Conservation (phyloP, 2,329 filamentous ascomycete genomes). For the Aspergillus sp. region DNA sequence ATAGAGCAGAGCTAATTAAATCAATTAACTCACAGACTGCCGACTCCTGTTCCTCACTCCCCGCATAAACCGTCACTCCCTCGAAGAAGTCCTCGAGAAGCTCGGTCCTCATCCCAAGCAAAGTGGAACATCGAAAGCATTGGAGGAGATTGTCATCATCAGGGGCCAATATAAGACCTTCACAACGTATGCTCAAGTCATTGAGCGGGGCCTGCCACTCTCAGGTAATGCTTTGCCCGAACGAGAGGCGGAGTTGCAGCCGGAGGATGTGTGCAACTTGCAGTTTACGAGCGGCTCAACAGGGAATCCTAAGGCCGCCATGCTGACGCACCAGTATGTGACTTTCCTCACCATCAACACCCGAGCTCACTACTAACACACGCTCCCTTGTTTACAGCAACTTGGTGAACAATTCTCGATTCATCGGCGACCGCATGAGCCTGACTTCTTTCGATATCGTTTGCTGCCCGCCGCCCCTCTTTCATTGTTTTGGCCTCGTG, state of each 20-base stretch:
- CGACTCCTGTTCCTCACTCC: slow-evolving; percentile 74
- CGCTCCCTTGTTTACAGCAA: slow-evolving; percentile 34
- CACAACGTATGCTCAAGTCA: slow-evolving; percentile 63
- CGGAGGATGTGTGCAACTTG: slow-evolving; percentile 72
- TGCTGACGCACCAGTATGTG: slow-evolving; percentile 70
- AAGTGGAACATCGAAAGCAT: slow-evolving; percentile 38
- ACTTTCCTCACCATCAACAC: background rate
- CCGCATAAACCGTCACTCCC: slow-evolving; percentile 68
- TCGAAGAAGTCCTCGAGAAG: slow-evolving; percentile 61
- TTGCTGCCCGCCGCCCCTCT: slow-evolving; percentile 81
- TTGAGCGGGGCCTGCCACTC: slow-evolving; percentile 56
- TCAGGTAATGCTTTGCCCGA: slow-evolving; percentile 57
- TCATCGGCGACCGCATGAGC: slow-evolving; percentile 75
- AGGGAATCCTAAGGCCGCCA: slow-evolving; percentile 72
- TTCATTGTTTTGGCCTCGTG: slow-evolving; percentile 85
- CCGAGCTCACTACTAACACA: slow-evolving; percentile 1
- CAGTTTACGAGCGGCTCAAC: slow-evolving; percentile 79
- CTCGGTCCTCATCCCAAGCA: slow-evolving; percentile 47
- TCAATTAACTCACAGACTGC: slow-evolving; percentile 57
- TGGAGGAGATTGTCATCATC: slow-evolving; percentile 64
- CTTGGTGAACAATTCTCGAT: slow-evolving; percentile 66
- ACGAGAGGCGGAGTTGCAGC: slow-evolving; percentile 60
- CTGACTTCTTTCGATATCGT: slow-evolving; percentile 69
- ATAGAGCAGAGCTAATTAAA: slow-evolving; percentile 5
- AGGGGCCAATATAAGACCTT: slow-evolving; percentile 60